These are phyloP conservation scores for Eleusine indica DNA, from an alignment of 176 grass and related monocot species.

Conservation along the genomic window DNA sequence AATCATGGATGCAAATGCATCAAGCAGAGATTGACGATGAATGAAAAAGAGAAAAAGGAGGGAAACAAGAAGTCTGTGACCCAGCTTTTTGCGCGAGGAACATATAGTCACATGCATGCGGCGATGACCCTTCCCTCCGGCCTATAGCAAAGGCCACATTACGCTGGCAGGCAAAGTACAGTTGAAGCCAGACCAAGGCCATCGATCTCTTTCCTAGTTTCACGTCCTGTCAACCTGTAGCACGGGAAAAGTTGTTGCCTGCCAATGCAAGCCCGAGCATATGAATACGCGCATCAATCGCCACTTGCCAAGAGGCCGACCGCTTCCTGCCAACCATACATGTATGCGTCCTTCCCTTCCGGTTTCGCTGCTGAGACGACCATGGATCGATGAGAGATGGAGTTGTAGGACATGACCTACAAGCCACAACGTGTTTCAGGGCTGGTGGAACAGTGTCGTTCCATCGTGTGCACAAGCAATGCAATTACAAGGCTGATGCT, in stretches of 20 bases:
- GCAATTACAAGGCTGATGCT: too few relatives aligned
- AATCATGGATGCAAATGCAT: background rate
- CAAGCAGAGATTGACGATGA: background rate
- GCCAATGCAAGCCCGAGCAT: background rate
- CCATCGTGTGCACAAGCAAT: too few relatives aligned
- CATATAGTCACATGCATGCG: slow-evolving; percentile 51
- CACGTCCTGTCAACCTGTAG: slow-evolving; percentile 60
- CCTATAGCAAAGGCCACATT: background rate
- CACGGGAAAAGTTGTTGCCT: slow-evolving; percentile 45
- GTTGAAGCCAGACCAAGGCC: background rate
- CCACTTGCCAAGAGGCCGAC: background rate
- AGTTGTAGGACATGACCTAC: too few relatives aligned
- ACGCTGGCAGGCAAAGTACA: slow-evolving; percentile 34
- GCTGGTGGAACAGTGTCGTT: too few relatives aligned
- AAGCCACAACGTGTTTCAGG: too few relatives aligned
- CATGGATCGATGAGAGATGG: too few relatives aligned
- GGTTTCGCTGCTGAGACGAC: too few relatives aligned
- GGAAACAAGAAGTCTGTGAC: background rate
- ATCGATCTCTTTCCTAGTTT: slow-evolving; percentile 32
- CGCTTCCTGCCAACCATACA: slow-evolving; percentile 18
- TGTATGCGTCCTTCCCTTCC: too few relatives aligned
- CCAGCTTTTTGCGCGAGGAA: slow-evolving; percentile 47
- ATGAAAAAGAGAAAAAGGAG: background rate
- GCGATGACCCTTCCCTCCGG: background rate
- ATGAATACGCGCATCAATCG: background rate